These are phyloP conservation scores for Mrakia hoshinonis DNA, from an alignment of 768 basidiomycete genomes.

Conservation along the genomic window DNA sequence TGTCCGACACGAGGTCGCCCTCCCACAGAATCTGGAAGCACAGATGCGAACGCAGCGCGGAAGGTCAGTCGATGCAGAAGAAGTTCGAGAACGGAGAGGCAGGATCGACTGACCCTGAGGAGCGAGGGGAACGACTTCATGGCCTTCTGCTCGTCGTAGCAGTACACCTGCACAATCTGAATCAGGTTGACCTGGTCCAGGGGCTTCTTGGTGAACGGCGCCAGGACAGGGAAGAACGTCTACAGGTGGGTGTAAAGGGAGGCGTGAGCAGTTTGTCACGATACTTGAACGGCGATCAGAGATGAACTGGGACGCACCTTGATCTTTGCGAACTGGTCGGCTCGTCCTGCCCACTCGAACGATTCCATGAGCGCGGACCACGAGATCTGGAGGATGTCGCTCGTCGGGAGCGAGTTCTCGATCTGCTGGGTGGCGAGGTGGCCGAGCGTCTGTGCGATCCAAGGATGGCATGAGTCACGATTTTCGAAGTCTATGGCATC, in stretches of 20 bases:
- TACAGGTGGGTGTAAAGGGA: slow-evolving; percentile 37
- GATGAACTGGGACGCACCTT: slow-evolving; percentile 3
- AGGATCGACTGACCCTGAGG: slow-evolving; percentile 56
- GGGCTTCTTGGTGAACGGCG: slow-evolving; percentile 77
- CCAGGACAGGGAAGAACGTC: slow-evolving; percentile 76
- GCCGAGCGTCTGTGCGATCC: slow-evolving; percentile 55
- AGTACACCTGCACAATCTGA: slow-evolving; percentile 70
- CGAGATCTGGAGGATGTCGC: slow-evolving; percentile 75
- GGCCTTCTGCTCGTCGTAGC: slow-evolving; percentile 90
- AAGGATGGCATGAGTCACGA: neutral
- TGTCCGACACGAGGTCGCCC: slow-evolving; percentile 87
- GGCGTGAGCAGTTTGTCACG: neutral
- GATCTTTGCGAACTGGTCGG: slow-evolving; percentile 61
- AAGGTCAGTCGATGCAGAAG: neutral
- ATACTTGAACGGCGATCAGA: neutral
- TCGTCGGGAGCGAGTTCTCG: slow-evolving; percentile 72
- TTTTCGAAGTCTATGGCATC: neutral
- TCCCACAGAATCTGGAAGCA: slow-evolving; percentile 73
- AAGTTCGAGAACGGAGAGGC: neutral
- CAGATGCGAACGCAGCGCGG: neutral
- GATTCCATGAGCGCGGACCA: slow-evolving; percentile 85
- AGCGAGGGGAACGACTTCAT: slow-evolving; percentile 93
- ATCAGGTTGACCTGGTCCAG: slow-evolving; percentile 90
- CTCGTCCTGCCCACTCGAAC: slow-evolving; percentile 77
- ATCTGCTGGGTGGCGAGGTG: slow-evolving; percentile 63